A percentile compares a stretch with the other conserved stretches of the same genome.
phyloP scores from a whole-genome alignment of 169 alveolate species.

The Plasmodium inui region DNA sequence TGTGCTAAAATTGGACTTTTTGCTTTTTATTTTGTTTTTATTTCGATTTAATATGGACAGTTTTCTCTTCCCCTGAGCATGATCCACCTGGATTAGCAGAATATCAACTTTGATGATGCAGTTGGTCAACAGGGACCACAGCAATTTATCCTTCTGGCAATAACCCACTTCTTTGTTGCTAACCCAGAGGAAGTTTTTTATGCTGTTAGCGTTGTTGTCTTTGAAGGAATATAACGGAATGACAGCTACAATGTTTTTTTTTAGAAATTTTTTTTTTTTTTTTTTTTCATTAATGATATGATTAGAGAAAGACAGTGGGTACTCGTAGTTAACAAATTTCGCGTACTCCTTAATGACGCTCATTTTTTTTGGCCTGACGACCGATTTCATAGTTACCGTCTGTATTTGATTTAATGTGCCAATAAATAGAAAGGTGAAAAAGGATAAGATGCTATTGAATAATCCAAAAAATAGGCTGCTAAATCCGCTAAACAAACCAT shows the following conservation, averaged over 20 bases:
- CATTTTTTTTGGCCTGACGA: constrained; percentile 82
- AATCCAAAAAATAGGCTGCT: constrained; percentile 79
- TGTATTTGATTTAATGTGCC: constrained; percentile 86
- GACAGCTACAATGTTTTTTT: constrained; percentile 81
- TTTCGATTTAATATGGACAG: neutral
- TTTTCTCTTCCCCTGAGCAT: constrained; percentile 12
- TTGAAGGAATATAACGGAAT: constrained; percentile 64
- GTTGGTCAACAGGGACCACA: constrained; percentile 57
- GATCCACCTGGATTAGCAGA: constrained; percentile 40
- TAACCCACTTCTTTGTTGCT: constrained; percentile 72
- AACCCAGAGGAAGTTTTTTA: constrained; percentile 71
- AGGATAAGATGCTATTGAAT: constrained; percentile 78
- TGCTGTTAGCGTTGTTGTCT: constrained; percentile 26
- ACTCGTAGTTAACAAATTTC: constrained; percentile 82
- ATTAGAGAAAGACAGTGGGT: constrained; percentile 84
- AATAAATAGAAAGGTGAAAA: constrained; percentile 78
- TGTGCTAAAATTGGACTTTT: neutral
- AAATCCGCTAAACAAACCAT: constrained; percentile 70
- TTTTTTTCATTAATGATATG: constrained; percentile 74
- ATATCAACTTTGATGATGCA: constrained; percentile 60
- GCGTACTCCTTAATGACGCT: constrained; percentile 76
- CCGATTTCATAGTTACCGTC: constrained; percentile 83
- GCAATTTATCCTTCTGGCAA: constrained; percentile 59
- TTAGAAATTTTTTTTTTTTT: constrained; percentile 77
- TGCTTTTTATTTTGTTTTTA: neutral